phyloP scores from a whole-genome alignment of 495 filamentous ascomycete genomes.

The Tuber brumale region DNA sequence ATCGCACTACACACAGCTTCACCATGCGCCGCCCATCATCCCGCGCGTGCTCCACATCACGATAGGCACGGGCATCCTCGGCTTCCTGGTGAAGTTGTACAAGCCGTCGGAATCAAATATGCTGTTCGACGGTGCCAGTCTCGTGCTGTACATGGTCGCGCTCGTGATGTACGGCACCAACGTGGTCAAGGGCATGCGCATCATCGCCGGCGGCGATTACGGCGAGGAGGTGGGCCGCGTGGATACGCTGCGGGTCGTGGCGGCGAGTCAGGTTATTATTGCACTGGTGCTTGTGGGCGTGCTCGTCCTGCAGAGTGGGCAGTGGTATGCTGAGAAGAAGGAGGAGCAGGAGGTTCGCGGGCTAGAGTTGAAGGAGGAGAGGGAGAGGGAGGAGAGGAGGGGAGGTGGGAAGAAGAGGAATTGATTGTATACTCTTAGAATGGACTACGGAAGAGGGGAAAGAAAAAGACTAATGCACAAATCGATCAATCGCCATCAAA shows the following conservation, averaged over 20 bases:
- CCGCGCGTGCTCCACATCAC: slow-evolving; percentile 88
- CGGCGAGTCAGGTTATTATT: slow-evolving; percentile 93
- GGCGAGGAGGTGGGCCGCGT: slow-evolving; percentile 58
- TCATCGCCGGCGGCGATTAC: slow-evolving; percentile 55
- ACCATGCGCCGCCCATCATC: slow-evolving; percentile 82
- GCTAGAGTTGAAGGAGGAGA: slow-evolving; percentile 52
- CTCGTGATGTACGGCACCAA: slow-evolving; percentile 88
- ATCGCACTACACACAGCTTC: slow-evolving; percentile 75
- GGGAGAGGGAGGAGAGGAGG: slow-evolving; percentile 45
- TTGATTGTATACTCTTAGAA: slow-evolving; percentile 23
- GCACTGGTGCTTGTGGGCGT: slow-evolving; percentile 87
- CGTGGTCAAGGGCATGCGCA: slow-evolving; percentile 83
- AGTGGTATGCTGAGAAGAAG: slow-evolving; percentile 97
- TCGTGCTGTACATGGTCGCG: slow-evolving; percentile 87
- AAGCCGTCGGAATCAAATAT: slow-evolving; percentile 83
- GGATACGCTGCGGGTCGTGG: slow-evolving; percentile 80
- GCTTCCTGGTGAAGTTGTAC: slow-evolving; percentile 91
- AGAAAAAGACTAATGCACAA: not conserved
- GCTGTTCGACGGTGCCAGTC: slow-evolving; percentile 87
- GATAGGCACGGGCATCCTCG: slow-evolving; percentile 76
- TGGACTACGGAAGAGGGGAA: not conserved
- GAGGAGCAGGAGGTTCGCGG: slow-evolving; percentile 70
- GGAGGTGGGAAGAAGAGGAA: slow-evolving; percentile 45
- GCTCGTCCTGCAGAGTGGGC: slow-evolving; percentile 86
- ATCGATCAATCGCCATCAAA: not conserved